Evolutionary conservation across 129 eudicot species (phyloP), one percentile per base, ranked within the genome.

Genomic region (Centrapalus pauciflorus): DNA sequence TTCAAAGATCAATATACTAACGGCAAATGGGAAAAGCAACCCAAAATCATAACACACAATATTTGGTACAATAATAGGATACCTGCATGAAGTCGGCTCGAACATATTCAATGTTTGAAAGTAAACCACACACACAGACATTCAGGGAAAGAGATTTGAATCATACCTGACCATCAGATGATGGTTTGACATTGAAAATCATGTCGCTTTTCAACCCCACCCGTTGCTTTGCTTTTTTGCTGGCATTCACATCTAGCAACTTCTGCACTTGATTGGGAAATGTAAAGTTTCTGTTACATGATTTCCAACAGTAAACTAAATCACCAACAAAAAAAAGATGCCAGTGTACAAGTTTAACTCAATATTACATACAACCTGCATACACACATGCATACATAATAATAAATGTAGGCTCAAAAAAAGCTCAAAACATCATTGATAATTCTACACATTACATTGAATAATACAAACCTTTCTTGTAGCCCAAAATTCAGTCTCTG

Each of bases 401-500:
- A 52, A 56, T 34, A 29, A 7, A 48, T 37, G 59, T 16, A 24
- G 43, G 41, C 73, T 52, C 37, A 58, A 21, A 66, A 58, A 21
- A 66, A 27, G 45, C 19, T 14, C 32, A 64, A 48, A 67, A 8
- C 69, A 25, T 29, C 35, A 11, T 52, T 37, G 57, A 38, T 48
- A 66, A 17, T 41, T 49, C 10, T 41, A 48, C 3, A 17, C 48
- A 55, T 19, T 37, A 71, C n/a, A 61, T 7, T 41, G 21, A 30
- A 25, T 57, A 54, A 64, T 50, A 61, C 78, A 63, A 72, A 89
- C 99, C 97, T 89, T 94, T 77, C 97, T 89, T 14, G 99, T 82
- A 4, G 99, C 97, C 99, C 99, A 94, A 74, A 94, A 94, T 65
- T 94, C 99, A 32, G 87, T 82, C 55, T 94, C 99, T 32, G 94